Evolutionary conservation across 306 rosid species (phyloP).

Genomic region (Datisca glomerata): DNA sequence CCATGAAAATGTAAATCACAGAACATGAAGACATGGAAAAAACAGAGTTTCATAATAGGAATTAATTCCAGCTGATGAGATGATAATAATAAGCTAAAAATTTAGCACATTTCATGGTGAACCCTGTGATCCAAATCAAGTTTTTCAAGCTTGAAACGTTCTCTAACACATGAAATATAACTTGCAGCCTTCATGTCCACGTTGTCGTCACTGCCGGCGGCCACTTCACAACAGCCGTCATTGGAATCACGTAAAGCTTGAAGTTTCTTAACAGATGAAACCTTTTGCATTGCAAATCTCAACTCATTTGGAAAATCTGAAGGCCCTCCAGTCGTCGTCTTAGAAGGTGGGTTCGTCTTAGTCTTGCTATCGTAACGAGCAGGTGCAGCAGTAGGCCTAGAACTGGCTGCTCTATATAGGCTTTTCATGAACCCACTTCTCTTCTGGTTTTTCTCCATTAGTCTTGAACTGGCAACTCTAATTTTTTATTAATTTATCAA

Average conservation of each 20-base stretch:
- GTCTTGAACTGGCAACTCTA: too few species aligned
- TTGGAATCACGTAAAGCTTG: background rate
- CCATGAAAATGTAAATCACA: too few species aligned
- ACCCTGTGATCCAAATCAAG: background rate
- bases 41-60: too few species aligned
- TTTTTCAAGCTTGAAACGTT: slow-evolving; percentile 10
- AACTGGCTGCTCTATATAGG: background rate
- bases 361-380: slow-evolving; percentile 7
- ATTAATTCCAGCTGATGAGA: too few species aligned
- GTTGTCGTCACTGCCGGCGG: slow-evolving; percentile 14
- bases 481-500: too few species aligned
- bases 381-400: too few species aligned
- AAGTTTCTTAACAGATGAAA: background rate
- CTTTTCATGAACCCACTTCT: slow-evolving; percentile 12
- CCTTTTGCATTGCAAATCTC: background rate
- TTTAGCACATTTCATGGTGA: background rate
- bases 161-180: slow-evolving; percentile 14
- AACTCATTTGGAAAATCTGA: background rate
- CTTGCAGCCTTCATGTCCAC: slow-evolving; percentile 14
- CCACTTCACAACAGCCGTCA: background rate
- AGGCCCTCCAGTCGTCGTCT: background rate
- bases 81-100: too few species aligned
- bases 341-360: slow-evolving; percentile 3
- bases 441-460: slow-evolving; percentile 10
- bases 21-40: too few species aligned